Base-by-base conservation (phyloP, 1,284 basidiomycete species). In the Apiotrichum mycotoxinovorans region DNA sequence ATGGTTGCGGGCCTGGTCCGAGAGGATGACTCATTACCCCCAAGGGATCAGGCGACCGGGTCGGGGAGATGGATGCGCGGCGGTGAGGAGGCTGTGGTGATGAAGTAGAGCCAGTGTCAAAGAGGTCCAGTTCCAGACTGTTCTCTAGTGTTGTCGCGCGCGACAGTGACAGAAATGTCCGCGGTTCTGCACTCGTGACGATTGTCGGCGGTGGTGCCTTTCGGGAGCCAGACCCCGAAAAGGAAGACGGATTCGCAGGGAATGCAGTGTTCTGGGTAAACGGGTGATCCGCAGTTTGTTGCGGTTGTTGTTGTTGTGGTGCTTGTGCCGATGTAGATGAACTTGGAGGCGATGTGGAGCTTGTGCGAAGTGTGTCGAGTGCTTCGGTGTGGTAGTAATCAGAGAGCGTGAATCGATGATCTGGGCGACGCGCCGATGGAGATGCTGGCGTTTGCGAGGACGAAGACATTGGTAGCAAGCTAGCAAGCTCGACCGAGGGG, bases 1-100 rank as follows among this genome's bases (percentile, higher is more conserved):
- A 27, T 20, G 52, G 52, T 25, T 54, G 22, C 10, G 52, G 52
- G 7, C 52, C 52, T 7, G 52, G 52, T n/a, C 52, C 52, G 26
- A 54, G 44, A 9, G 44, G 51, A 18, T 26, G 37, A 4, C 12
- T 25, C 49, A 51, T 51, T 4, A 38, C 47, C 4, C 47, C 47
- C 20, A 49, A 34, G 23, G 47, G 35, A 4, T 49, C 50, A 10
- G 9, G 22, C 9, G 41, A 35, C 18, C 23, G 42, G 26, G 30
- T 17, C 27, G 51, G 40, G 22, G 18, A 18, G 20, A 17, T 18
- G n/a, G 41, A 12, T 17, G 50, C n/a, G 38, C 26, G 14, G n/a
- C 40, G 10, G 33, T 22, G 18, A 34, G 26, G 1, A 18, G 17
- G 45, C 10, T 4, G 33, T 9, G 2, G 45, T 15, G 33, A 35